Percentiles rank a stretch among this genome's conserved stretches.
Conservation (phyloP, 2,329 filamentous ascomycete genomes). For the Sarocladium strictum region DNA sequence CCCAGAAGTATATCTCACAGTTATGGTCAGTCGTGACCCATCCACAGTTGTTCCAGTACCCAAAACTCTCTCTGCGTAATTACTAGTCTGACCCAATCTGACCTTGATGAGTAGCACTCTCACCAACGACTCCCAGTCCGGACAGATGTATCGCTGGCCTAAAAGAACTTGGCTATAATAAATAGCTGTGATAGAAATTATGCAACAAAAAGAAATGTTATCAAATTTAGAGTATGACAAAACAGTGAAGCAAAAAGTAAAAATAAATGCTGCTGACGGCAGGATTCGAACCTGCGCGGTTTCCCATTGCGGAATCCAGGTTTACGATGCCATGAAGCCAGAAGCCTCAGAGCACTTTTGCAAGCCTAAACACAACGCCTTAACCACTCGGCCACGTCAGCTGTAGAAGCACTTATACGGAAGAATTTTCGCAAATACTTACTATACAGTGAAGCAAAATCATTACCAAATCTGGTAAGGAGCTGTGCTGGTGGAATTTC, state of each 20-base stretch:
- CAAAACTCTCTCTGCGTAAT: too few species aligned
- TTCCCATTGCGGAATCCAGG: conserved; percentile 32
- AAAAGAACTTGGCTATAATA: too few species aligned
- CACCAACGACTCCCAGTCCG: too few species aligned
- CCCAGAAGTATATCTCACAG: too few species aligned
- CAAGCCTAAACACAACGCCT: conserved; percentile 49
- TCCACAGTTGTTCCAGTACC: too few species aligned
- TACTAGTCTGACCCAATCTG: too few species aligned
- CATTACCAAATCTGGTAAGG: neutral
- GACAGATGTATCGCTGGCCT: too few species aligned
- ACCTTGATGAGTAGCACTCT: too few species aligned
- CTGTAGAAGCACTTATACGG: conserved; percentile 8
- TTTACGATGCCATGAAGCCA: neutral
- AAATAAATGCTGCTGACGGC: conserved; percentile 32
- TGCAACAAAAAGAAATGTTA: too few species aligned
- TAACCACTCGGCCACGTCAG: conserved; percentile 46
- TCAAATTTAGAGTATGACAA: too few species aligned
- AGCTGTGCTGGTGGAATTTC: conserved; percentile 1
- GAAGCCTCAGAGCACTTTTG: conserved; percentile 8
- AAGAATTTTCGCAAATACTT: neutral
- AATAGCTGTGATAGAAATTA: too few species aligned
- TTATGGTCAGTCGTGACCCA: too few species aligned
- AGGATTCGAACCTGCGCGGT: conserved; percentile 48
- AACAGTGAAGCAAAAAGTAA: conserved; percentile 8
- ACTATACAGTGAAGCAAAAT: neutral